Base-by-base conservation (phyloP, 805 yeast species). In the Cyberlindnera americana region DNA sequence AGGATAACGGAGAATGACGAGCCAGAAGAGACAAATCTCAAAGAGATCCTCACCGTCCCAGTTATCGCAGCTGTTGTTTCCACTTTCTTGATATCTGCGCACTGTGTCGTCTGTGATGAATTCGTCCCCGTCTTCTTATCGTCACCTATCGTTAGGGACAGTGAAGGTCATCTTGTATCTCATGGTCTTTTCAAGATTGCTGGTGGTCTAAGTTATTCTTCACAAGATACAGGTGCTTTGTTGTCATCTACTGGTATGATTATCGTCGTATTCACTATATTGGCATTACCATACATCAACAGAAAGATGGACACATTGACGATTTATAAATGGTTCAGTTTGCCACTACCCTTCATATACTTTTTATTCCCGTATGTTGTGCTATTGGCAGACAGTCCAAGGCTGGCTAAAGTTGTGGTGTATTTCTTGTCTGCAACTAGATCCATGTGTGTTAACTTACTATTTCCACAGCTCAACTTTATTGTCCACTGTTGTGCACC, bases 141-240 rank as follows among this genome's bases (percentile, higher is more conserved):
- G 4, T 31, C 26, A 9, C 34, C 34, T 11, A 15, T 31, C 15
- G 26, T 27, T 6, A 31, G 27, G n/a, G 34, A 38, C 16, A 28
- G 18, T 3, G 34, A 39, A 5, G 58, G 57, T 19, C 38, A 38
- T 7, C 35, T 56, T 29, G 41, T 35, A n/a, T 62, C 70, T 12
- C 46, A 58, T 27, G 74, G 75, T 47, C 82, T 82, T 4, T 68
- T 70, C 58, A 57, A 48, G 18, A 57, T 75, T 16, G 53, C 57
- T 21, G 83, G 83, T 25, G 83, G 83, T 1, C 61, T 77, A 44
- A 76, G 75, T 6, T 67, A 61, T 52, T 47, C 55, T 16, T 39
- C 50, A 1, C 32, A 34, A 15, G 44, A 46, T 11, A 75, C 77
- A 22, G 83, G 83, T 28, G 51, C 62, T 3, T 51, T 76, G 33